Evolutionary conservation across 345 rosid genomes (phyloP), one percentile per base, ranked within the genome.

Genomic region (Erodium maritimum): DNA sequence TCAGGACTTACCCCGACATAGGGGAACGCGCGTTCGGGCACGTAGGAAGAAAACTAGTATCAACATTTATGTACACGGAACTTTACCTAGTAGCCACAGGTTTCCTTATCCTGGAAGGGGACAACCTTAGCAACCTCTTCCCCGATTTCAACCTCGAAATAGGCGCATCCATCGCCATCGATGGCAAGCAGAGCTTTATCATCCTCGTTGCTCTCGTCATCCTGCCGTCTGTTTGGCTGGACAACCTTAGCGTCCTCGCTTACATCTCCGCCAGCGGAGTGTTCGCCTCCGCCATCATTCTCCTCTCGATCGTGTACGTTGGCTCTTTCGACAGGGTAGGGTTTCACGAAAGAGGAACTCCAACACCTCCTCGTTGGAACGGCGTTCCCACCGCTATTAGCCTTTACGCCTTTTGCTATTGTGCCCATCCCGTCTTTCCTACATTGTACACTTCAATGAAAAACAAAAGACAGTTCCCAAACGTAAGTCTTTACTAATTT

Each of bases 251-350:
- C 7, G 50, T 62, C n/a, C 46, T 79, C 21, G 76, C 80, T 6
- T 81, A 73, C 74, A 71, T 81, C 20, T 79, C 87, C 0, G 75
- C 77, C 54, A 68, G 80, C 9, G 80, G 82, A 9, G 77, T 82
- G 21, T 54, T 77, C 12, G 72, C 84, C 25, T 70, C 77, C 34
- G 17, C 58, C 4, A 19, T 79, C n/a, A 57, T 77, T 20, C 42
- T 73, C 59, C 70, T 68, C 29, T 82, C 74, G 21, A 71, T 82
- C 54, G 60, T 74, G 22, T 66, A 68, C 46, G 74, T 73, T 58
- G 74, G 82, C 17, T 34, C 55, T n/a, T 52, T 55, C 0, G 65
- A 75, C 23, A 69, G 74, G 16, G 63, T 65, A 0, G 75, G 77
- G 21, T 72, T 82, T 62, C 59, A 65, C 51, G 67, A 69, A 50